Percentiles rank a stretch among this genome's conserved stretches.
These are phyloP conservation scores for Adiantum capillusveneris DNA, from an alignment of 75 land plant genomes.

Conservation along the genomic window DNA sequence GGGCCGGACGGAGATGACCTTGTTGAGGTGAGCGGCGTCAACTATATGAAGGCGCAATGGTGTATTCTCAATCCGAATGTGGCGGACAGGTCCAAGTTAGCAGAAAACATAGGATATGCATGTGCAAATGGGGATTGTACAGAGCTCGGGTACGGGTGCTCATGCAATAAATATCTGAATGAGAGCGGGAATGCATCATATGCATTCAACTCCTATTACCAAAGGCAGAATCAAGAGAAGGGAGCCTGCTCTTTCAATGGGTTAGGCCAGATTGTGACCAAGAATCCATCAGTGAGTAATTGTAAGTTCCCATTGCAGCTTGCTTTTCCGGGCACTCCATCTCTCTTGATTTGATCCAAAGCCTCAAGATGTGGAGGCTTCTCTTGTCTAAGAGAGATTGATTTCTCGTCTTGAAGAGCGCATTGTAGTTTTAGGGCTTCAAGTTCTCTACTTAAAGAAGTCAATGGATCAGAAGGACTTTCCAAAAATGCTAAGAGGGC, in stretches of 20 bases:
- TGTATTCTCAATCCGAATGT: constrained; percentile 40
- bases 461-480: too few relatives aligned
- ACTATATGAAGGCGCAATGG: constrained; percentile 42
- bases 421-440: too few relatives aligned
- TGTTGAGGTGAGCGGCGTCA: constrained; percentile 31
- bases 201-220: constrained; percentile 45
- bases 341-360: too few relatives aligned
- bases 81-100: background rate
- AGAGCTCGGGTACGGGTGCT: constrained; percentile 40
- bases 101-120: constrained; percentile 30
- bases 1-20: constrained; percentile 17
- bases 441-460: too few relatives aligned
- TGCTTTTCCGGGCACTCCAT: too few relatives aligned
- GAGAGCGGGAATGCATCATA: constrained; percentile 34
- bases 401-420: too few relatives aligned
- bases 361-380: too few relatives aligned
- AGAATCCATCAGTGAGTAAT: constrained; percentile 17
- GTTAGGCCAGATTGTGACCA: constrained; percentile 20
- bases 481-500: too few relatives aligned
- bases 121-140: constrained; percentile 44
- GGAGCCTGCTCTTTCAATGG: constrained; percentile 33
- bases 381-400: too few relatives aligned
- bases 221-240: constrained; percentile 21
- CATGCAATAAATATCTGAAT: constrained; percentile 29
- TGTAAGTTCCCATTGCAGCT: constrained; percentile 37